Evolutionary conservation across 1,139 yeast genomes (phyloP), one percentile per base, ranked within the genome.

Genomic region (Nakaseomyces nivariensis): DNA sequence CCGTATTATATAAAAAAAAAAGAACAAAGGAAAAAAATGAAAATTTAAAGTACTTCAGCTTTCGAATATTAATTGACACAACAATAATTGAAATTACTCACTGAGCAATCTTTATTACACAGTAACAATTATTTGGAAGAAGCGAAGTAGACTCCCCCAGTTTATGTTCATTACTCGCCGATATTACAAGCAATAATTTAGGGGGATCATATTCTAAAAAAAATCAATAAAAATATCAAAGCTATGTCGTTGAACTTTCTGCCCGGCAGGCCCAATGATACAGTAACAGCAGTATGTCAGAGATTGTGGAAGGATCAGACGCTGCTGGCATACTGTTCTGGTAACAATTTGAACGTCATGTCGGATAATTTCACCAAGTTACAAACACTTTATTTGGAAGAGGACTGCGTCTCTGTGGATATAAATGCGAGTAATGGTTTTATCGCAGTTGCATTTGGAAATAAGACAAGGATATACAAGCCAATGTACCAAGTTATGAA

Each of bases 241-340:
- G 9, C 31, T 7, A 82, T 82, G 88, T 72, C 85, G 6, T 67
- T 84, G 50, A 76, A 79, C 53, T 85, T 85, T 62, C 77, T 86
- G 37, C 96, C 96, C 2, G 97, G 97, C 1, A 87, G 86, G 62
- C 95, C 92, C 34, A 85, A 82, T 62, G 67, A 73, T 45, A 67
- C 76, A 2, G 70, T 72, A 10, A 76, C 77, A 55, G 72, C 88
- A 0, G 77, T 81, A 25, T 74, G 79, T 52, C 85, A 83, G 56
- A 77, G 75, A 5, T 68, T 71, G 50, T 89, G 96, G 96, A 80
- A 80, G 52, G 73, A 74, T 24, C 80, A 79, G 54, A 77, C 81
- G 50, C 68, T 89, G 7, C 69, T 85, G 29, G 83, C 81, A 0
- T 90, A 90, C 63, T 86, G 92, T 49, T 86, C 96, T 1, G 97